Conservation (phyloP, 228 moss, liverwort and hornwort genomes). For the Sphagnum fallax region DNA sequence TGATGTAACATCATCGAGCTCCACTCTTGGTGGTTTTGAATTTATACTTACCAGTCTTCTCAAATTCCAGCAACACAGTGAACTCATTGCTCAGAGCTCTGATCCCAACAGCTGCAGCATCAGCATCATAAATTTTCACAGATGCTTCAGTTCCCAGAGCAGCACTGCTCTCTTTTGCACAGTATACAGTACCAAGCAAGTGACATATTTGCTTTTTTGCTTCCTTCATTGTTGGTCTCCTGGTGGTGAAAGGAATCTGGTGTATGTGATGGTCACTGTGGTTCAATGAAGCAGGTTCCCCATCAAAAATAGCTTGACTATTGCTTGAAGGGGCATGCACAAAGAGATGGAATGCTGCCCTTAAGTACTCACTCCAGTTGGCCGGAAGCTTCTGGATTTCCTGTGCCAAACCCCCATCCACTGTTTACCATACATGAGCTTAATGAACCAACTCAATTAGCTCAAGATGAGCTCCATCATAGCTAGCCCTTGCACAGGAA, state of each 20-base stretch:
- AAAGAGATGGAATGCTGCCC: conserved; percentile 77
- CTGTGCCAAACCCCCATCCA: conserved; percentile 30
- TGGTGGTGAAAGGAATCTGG: conserved; percentile 86
- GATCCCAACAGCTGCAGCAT: conserved; percentile 14
- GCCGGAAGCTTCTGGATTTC: conserved; percentile 79
- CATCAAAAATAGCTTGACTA: conserved; percentile 79
- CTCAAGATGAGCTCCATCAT: too few species aligned
- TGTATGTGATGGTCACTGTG: conserved; percentile 74
- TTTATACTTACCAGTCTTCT: conserved; percentile 28
- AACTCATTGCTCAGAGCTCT: not conserved
- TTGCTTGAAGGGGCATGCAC: conserved; percentile 96
- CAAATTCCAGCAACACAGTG: conserved; percentile 11
- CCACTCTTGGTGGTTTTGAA: conserved; percentile 3
- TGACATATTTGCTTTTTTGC: conserved; percentile 65
- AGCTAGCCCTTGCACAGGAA: too few species aligned
- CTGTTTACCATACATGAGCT: conserved; percentile 24
- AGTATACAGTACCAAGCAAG: conserved; percentile 50
- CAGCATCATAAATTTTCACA: conserved; percentile 18
- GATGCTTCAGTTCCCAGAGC: conserved; percentile 6
- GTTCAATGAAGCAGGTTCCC: conserved; percentile 59
- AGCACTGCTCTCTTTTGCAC: conserved; percentile 26
- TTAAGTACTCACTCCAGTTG: conserved; percentile 70
- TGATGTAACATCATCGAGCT: conserved; percentile 18
- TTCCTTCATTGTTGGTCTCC: conserved; percentile 91
- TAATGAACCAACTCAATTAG: not conserved